These are phyloP conservation scores for Akanthomyces uredinophilus DNA, from an alignment of 2,329 filamentous ascomycete genomes.

Conservation along the genomic window DNA sequence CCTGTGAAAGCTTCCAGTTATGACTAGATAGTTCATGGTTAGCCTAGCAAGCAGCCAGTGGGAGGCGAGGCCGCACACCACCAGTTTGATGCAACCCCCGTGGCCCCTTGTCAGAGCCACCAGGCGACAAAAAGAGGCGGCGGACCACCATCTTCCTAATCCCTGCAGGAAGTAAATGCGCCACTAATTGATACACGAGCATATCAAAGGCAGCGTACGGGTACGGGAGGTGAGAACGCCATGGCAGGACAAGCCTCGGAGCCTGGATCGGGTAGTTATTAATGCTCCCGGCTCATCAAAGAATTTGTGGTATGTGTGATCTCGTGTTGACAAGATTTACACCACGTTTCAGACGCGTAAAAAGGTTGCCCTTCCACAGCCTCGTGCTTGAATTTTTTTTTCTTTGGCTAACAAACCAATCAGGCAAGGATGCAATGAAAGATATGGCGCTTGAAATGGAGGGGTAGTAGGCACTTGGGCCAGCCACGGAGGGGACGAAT, in stretches of 20 bases:
- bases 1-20: no score
- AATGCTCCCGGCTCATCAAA: not conserved
- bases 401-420: no score
- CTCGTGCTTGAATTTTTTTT: not conserved
- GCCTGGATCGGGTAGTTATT: not conserved
- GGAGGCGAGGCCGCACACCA: not conserved
- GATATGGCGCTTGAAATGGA: no score
- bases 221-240: not conserved
- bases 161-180: not conserved
- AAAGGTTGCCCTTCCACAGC: not conserved
- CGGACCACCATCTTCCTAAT: not conserved
- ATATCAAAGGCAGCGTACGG: not conserved
- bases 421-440: no score
- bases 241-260: not conserved
- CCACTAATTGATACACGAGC: not conserved
- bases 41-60: not conserved
- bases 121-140: not conserved
- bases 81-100: not conserved
- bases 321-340: not conserved
- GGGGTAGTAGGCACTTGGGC: no score
- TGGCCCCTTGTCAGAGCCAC: not conserved
- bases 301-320: not conserved
- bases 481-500: no score
- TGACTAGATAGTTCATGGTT: no score
- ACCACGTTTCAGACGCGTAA: no score